Percentiles rank a stretch among this genome's conserved stretches.
phyloP scores from a whole-genome alignment of 148 eudicot species.

The Suaeda aralocaspica region DNA sequence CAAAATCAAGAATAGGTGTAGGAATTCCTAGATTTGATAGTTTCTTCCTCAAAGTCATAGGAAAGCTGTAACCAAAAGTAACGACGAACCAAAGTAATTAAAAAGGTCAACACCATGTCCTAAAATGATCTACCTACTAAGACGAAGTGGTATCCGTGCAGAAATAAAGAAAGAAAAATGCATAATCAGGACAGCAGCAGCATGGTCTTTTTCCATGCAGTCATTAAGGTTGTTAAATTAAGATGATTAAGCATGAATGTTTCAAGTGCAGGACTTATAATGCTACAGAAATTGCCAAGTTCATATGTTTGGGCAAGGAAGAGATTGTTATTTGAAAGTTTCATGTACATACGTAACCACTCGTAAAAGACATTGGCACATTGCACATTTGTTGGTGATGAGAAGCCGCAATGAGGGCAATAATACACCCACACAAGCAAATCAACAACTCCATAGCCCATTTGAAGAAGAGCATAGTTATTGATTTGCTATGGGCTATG shows the following conservation, averaged over 20 bases:
- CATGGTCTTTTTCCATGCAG: not conserved
- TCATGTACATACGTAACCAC: no score
- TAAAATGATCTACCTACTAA: not conserved
- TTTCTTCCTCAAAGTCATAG: slow-evolving; percentile 42
- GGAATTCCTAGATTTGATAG: slow-evolving; percentile 70
- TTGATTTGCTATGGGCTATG: no score
- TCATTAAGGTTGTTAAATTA: not conserved
- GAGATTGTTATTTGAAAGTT: no score
- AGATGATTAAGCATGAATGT: not conserved
- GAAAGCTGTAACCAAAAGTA: slow-evolving; percentile 40
- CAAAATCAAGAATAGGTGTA: slow-evolving; percentile 39
- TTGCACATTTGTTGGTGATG: no score
- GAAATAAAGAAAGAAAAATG: not conserved
- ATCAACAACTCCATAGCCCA: not conserved
- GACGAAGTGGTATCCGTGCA: not conserved
- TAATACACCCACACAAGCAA: not conserved
- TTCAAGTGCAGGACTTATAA: not conserved
- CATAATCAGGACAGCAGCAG: not conserved
- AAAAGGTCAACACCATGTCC: slow-evolving; percentile 4
- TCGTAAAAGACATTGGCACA: no score
- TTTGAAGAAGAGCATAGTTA: no score
- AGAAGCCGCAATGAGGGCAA: no score
- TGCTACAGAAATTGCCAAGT: not conserved
- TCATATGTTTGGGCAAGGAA: not conserved
- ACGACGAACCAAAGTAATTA: slow-evolving; percentile 10